Evolutionary conservation across 495 filamentous ascomycete genomes (phyloP).

Genomic region (Thermochaetoides thermophila): DNA sequence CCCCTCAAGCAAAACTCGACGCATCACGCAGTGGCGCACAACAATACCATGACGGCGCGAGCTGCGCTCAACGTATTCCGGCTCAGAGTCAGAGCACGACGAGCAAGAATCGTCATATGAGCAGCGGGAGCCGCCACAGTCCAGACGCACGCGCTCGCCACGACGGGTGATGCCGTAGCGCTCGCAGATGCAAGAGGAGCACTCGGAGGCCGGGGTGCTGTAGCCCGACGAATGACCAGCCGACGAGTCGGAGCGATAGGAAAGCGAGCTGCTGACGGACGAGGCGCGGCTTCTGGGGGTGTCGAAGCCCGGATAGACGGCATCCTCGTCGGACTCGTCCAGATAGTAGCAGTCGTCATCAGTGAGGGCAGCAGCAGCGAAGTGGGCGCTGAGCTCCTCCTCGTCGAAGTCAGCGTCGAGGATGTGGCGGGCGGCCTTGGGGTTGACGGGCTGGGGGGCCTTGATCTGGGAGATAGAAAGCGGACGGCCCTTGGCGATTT

Average conservation of each 20-base stretch:
- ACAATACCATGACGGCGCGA: conserved; percentile 67
- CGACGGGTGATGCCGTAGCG: conserved; percentile 91
- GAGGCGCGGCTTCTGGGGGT: conserved; percentile 41
- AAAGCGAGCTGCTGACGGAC: conserved; percentile 58
- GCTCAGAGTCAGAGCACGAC: conserved; percentile 42
- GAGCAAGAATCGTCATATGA: conserved; percentile 55
- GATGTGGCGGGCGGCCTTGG: conserved; percentile 71
- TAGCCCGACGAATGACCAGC: conserved; percentile 55
- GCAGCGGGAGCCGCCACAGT: conserved; percentile 79
- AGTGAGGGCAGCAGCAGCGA: conserved; percentile 54
- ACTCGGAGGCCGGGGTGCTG: conserved; percentile 39
- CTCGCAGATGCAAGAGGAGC: conserved; percentile 64
- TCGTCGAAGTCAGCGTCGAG: conserved; percentile 60
- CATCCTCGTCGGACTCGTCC: too few species aligned
- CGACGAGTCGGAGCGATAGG: conserved; percentile 61
- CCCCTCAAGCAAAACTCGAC: too few species aligned
- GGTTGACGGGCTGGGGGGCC: conserved; percentile 77
- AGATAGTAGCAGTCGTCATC: conserved; percentile 59
- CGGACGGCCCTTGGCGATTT: conserved; percentile 73
- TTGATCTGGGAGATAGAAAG: conserved; percentile 80
- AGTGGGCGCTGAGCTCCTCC: conserved; percentile 56
- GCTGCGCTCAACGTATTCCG: conserved; percentile 39
- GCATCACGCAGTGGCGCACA: conserved; percentile 46
- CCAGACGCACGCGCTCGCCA: conserved; percentile 82
- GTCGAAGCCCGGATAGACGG: conserved; percentile 41